phyloP scores from a whole-genome alignment of 140 eudicot genomes.

The Cichorium intybus region DNA sequence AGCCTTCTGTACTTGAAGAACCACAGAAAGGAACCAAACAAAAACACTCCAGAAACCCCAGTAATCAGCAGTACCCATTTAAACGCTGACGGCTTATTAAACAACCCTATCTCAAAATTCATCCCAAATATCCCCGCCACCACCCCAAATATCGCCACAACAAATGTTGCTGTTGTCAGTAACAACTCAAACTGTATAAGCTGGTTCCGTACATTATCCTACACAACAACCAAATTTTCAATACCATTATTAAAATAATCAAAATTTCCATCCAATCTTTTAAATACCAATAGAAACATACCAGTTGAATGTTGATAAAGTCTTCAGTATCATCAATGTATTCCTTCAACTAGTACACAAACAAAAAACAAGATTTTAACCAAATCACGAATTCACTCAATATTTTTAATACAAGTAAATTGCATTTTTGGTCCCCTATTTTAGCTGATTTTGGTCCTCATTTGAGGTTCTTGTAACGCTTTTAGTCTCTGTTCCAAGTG shows the following conservation, averaged over 20 bases:
- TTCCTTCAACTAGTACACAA: slow-evolving; percentile 74
- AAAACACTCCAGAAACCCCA: slow-evolving; percentile 51
- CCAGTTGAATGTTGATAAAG: slow-evolving; percentile 94
- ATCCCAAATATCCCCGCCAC: slow-evolving; percentile 95
- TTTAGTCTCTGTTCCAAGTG: too few relatives aligned
- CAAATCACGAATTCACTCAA: background rate
- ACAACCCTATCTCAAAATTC: slow-evolving; percentile 68
- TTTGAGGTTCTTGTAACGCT: too few relatives aligned
- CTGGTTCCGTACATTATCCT: slow-evolving; percentile 95
- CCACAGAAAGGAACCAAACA: slow-evolving; percentile 67
- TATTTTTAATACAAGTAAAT: background rate
- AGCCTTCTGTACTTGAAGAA: slow-evolving; percentile 72
- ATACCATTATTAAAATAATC: too few relatives aligned
- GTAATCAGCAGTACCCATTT: slow-evolving; percentile 74
- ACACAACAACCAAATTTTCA: slow-evolving; percentile 23
- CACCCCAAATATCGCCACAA: slow-evolving; percentile 88
- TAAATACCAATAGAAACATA: too few relatives aligned
- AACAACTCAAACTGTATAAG: slow-evolving; percentile 89
- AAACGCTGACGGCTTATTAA: slow-evolving; percentile 53
- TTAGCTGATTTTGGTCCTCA: too few relatives aligned
- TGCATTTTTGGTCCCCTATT: background rate
- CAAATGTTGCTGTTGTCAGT: slow-evolving; percentile 86
- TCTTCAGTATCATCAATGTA: slow-evolving; percentile 97
- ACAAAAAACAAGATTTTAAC: slow-evolving; percentile 14
- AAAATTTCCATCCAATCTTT: background rate